Percentiles rank a stretch among this genome's conserved stretches.
These are phyloP conservation scores for Sherardia arvensis DNA, from an alignment of 257 asterid species.

Conservation along the genomic window DNA sequence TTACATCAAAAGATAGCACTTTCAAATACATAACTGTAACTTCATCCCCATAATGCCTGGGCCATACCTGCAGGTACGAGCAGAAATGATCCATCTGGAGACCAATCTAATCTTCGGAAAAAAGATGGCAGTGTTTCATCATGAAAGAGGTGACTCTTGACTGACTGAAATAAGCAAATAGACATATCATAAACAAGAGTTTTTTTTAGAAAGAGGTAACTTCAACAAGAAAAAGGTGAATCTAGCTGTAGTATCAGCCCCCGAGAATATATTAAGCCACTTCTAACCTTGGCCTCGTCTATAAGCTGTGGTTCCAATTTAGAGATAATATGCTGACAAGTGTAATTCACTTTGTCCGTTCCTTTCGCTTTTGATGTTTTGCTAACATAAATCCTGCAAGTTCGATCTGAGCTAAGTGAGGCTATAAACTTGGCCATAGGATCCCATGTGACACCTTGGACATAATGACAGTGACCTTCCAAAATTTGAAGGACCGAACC, in stretches of 20 bases:
- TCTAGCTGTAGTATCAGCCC: background rate
- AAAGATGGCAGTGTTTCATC: slow-evolving; percentile 96
- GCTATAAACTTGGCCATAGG: slow-evolving; percentile 79
- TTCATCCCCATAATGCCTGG: background rate
- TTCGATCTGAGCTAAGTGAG: slow-evolving; percentile 94
- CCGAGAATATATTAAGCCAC: background rate
- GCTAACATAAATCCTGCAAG: slow-evolving; percentile 69
- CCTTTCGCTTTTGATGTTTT: slow-evolving; percentile 80
- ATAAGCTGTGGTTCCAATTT: slow-evolving; percentile 49
- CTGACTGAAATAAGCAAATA: slow-evolving; percentile 38
- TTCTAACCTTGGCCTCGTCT: slow-evolving; percentile 81
- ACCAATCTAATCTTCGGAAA: slow-evolving; percentile 95
- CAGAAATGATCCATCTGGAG: slow-evolving; percentile 93
- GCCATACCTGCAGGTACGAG: slow-evolving; percentile 89
- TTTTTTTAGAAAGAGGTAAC: too few relatives aligned
- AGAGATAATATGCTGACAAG: slow-evolving; percentile 75
- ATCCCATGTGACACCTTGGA: slow-evolving; percentile 98
- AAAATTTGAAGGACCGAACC: slow-evolving; percentile 83
- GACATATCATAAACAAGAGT: too few relatives aligned
- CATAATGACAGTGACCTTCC: slow-evolving; percentile 91
- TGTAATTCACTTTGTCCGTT: slow-evolving; percentile 57
- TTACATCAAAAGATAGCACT: background rate
- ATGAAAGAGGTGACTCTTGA: slow-evolving; percentile 76
- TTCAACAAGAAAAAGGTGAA: too few relatives aligned
- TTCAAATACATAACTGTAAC: background rate